Evolutionary conservation across 2,329 filamentous ascomycete species (phyloP).

Genomic region (Metarhizium robertsii): DNA sequence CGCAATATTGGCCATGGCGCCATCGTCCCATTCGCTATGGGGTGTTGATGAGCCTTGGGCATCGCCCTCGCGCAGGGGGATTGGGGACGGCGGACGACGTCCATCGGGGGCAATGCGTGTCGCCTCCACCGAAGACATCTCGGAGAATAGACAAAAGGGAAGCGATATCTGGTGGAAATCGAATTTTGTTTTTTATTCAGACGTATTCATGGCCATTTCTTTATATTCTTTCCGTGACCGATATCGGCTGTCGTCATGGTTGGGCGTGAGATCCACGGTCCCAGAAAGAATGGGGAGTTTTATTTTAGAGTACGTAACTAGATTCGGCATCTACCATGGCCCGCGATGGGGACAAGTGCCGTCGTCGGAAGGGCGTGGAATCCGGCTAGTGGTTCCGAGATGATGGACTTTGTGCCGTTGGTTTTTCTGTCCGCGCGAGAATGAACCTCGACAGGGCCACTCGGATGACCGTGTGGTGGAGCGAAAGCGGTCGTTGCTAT

Average conservation of each 20-base stretch:
- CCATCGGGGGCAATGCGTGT: neutral
- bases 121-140: neutral
- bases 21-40: neutral
- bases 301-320: neutral
- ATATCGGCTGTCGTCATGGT: neutral
- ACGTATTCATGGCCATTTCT: neutral
- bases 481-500: neutral
- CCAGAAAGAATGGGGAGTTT: neutral
- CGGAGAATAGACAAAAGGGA: too few relatives aligned
- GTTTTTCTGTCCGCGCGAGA: neutral
- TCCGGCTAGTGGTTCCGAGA: neutral
- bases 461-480: neutral
- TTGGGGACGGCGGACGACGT: neutral
- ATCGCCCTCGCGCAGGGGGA: neutral
- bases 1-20: neutral
- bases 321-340: neutral
- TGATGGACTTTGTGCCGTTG: neutral
- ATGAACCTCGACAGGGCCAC: neutral
- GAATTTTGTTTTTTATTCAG: neutral
- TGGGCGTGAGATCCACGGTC: neutral
- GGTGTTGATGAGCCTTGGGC: neutral
- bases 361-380: slow-evolving; percentile 2
- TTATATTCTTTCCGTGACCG: neutral
- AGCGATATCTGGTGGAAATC: neutral
- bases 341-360: neutral